Percentiles rank a stretch among this genome's conserved stretches.
Conservation (phyloP, 805 yeast genomes). For the Kregervanrija pseudodelftensis region DNA sequence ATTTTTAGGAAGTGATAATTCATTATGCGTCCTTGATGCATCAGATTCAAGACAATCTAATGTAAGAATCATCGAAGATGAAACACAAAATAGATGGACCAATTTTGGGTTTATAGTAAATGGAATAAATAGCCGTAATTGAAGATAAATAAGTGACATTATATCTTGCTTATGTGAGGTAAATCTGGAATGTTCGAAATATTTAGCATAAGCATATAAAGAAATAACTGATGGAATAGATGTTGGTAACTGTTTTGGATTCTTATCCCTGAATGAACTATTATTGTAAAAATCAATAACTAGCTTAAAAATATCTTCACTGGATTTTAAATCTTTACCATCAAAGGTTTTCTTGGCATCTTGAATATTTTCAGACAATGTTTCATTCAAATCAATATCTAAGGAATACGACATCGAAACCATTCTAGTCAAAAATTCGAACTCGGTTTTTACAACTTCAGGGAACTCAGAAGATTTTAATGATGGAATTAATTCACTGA, state of each 20-base stretch:
- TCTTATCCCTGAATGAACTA: slow-evolving; percentile 9
- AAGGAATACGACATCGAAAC: slow-evolving; percentile 47
- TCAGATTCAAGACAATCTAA: slow-evolving; percentile 12
- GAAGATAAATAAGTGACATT: slow-evolving; percentile 32
- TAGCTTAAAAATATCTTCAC: slow-evolving; percentile 33
- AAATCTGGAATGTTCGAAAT: slow-evolving; percentile 8
- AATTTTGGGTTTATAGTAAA: slow-evolving; percentile 20
- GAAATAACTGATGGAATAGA: slow-evolving; percentile 6
- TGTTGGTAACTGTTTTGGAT: slow-evolving; percentile 11
- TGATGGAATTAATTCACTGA: neutral
- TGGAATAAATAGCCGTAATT: slow-evolving; percentile 37
- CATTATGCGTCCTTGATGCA: neutral
- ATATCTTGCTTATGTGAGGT: slow-evolving; percentile 8
- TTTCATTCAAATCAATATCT: slow-evolving; percentile 52
- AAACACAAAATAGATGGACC: slow-evolving; percentile 11
- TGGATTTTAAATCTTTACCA: slow-evolving; percentile 18
- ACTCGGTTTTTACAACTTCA: neutral
- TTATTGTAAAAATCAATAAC: slow-evolving; percentile 37
- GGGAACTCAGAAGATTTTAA: neutral
- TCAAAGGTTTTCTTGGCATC: slow-evolving; percentile 38
- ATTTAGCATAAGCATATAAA: slow-evolving; percentile 19
- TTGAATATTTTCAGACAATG: slow-evolving; percentile 30
- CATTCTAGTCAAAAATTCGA: slow-evolving; percentile 21
- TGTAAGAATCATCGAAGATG: slow-evolving; percentile 15
- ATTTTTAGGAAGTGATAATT: slow-evolving; percentile 5